Base-by-base conservation (phyloP, 148 eudicot genomes). In the Nyssa sinensis region DNA sequence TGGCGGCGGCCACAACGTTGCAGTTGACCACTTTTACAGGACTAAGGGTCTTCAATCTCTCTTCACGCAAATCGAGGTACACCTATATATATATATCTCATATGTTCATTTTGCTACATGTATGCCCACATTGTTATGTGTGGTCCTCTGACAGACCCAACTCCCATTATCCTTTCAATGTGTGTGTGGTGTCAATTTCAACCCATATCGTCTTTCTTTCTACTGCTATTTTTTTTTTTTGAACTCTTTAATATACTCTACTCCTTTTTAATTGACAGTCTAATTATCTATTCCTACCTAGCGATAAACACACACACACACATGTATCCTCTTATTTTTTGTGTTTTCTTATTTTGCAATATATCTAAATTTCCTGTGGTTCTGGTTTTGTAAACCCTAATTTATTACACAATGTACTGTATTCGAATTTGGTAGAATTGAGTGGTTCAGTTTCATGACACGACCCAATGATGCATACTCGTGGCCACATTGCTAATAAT, bases 61-160 rank as follows among this genome's bases (percentile, higher is more conserved):
- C 17, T 69, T 32, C 25, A 70, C 69, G 2, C 79, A 47, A 29
- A 70, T 76, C 23, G 74, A 76, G 79, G 74, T 76, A n/a, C 37
- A 57, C 55, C 4, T 57, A n/a, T n/a, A n/a, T n/a, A n/a, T n/a
- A n/a, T n/a, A n/a, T n/a, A n/a, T n/a, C n/a, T n/a, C n/a, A n/a
- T n/a, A n/a, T n/a, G n/a, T n/a, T n/a, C n/a, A n/a, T 57, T 3
- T 57, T 19, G 17, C 7, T 57, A 5, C 21, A 10, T 57, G 7
- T 57, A 3, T 57, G 4, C 16, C 10, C 11, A 3, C 7, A 4
- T 7, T 21, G 17, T 21, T 3, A 5, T 57, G 21, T 7, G 16
- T 19, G n/a, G 3, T 57, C 3, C 23, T 57, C 4, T 57, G n/a
- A 21, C 17, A 5, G 7, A 5, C n/a, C n/a, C n/a, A n/a, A n/a